phyloP scores from a whole-genome alignment of 1,139 yeast species.

The Entelexis sorbosivorans region DNA sequence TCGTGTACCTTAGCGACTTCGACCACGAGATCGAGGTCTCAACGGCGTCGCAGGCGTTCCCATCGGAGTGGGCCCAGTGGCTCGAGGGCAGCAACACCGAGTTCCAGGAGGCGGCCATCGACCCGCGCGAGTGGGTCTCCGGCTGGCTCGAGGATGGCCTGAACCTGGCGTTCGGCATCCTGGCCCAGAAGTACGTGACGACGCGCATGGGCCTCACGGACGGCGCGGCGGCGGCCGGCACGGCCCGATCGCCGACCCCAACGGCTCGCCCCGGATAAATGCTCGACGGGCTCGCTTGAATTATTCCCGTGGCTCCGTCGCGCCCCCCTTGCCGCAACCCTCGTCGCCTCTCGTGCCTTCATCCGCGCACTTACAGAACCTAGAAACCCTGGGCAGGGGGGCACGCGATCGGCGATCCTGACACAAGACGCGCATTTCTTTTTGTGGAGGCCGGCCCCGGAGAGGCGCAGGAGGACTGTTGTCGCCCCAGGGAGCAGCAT shows the following conservation, averaged over 20 bases:
- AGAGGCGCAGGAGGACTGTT: neutral
- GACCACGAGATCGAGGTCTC: slow-evolving; percentile 63
- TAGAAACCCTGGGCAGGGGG: no score
- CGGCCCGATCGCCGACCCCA: no score
- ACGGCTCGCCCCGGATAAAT: no score
- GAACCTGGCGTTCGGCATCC: slow-evolving; percentile 65
- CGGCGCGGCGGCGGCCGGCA: neutral
- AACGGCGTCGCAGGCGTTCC: slow-evolving; percentile 81
- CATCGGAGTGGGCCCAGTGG: slow-evolving; percentile 65
- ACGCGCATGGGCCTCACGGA: slow-evolving; percentile 66
- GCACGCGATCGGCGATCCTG: neutral
- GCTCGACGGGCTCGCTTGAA: no score
- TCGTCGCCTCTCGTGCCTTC: neutral
- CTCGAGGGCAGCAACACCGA: slow-evolving; percentile 26
- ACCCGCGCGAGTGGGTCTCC: slow-evolving; percentile 92
- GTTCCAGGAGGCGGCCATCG: slow-evolving; percentile 40
- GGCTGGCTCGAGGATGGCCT: slow-evolving; percentile 85
- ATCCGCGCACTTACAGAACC: neutral
- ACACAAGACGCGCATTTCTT: neutral
- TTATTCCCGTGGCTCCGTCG: neutral
- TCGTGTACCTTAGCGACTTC: slow-evolving; percentile 63
- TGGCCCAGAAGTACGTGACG: slow-evolving; percentile 83
- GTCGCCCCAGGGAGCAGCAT: no score
- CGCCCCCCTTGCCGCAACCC: neutral
- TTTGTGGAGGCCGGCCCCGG: neutral